Conservation (phyloP, 2,329 filamentous ascomycete species). For the Monosporascus ibericus region DNA sequence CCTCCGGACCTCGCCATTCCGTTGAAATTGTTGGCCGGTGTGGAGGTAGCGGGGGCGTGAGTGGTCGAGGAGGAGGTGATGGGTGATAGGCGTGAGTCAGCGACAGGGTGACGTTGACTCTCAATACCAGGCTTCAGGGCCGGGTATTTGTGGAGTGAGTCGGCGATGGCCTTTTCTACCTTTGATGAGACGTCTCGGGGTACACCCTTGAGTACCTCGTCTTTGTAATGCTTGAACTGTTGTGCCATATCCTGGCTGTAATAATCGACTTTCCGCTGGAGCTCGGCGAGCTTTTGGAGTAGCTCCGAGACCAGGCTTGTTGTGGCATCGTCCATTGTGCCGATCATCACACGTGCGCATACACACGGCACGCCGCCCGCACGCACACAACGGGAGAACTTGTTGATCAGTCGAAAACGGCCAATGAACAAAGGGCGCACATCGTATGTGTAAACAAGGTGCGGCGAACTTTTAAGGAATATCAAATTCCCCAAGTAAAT, state of each 20-base stretch:
- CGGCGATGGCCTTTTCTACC: slow-evolving; percentile 41
- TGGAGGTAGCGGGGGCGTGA: slow-evolving; percentile 3
- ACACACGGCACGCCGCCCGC: slow-evolving; percentile 6
- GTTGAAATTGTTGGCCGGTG: slow-evolving; percentile 8
- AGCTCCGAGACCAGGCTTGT: slow-evolving; percentile 46
- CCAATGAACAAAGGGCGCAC: background rate
- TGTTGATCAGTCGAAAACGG: background rate
- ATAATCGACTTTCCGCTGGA: slow-evolving; percentile 50
- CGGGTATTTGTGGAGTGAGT: slow-evolving; percentile 38
- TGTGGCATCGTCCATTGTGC: slow-evolving; percentile 42
- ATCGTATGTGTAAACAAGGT: background rate
- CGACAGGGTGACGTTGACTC: slow-evolving; percentile 1
- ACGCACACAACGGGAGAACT: background rate
- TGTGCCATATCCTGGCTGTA: slow-evolving; percentile 52
- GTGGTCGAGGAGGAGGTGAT: background rate
- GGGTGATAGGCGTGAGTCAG: background rate
- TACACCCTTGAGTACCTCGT: slow-evolving; percentile 41
- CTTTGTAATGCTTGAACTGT: slow-evolving; percentile 51
- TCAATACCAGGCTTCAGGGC: slow-evolving; percentile 34
- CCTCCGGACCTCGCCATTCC: slow-evolving; percentile 16
- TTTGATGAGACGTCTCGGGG: slow-evolving; percentile 39
- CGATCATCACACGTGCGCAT: slow-evolving; percentile 4
- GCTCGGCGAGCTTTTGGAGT: slow-evolving; percentile 46
- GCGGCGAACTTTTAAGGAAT: background rate
- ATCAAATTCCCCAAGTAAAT: background rate